These are phyloP conservation scores for Taiozyma onychis DNA, from an alignment of 1,139 yeast genomes.

Conservation along the genomic window DNA sequence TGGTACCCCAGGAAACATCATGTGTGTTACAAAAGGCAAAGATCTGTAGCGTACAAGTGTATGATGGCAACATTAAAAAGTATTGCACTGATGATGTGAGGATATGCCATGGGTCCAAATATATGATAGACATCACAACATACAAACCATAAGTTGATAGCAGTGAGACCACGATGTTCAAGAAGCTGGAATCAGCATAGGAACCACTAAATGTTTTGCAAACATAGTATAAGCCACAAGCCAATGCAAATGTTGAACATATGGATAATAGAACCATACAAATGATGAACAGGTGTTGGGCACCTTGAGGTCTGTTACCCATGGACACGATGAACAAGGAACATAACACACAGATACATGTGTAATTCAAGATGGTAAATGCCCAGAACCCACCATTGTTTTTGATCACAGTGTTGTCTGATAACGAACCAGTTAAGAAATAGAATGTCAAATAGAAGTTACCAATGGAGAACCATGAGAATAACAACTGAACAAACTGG, in stretches of 20 bases:
- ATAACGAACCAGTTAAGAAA: constrained; percentile 85
- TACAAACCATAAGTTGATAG: constrained; percentile 92
- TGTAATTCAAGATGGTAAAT: constrained; percentile 78
- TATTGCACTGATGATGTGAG: constrained; percentile 80
- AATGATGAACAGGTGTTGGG: constrained; percentile 63
- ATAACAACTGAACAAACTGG: constrained; percentile 68
- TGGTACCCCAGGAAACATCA: constrained; percentile 97
- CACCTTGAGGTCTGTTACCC: constrained; percentile 95
- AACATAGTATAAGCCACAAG: constrained; percentile 80
- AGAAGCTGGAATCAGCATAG: constrained; percentile 44
- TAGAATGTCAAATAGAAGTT: constrained; percentile 89
- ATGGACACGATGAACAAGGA: constrained; percentile 86
- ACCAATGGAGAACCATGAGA: constrained; percentile 86
- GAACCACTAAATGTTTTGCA: constrained; percentile 43
- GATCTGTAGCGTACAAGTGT: constrained; percentile 84
- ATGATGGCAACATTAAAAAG: constrained; percentile 84
- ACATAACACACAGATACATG: constrained; percentile 73
- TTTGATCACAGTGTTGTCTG: constrained; percentile 45
- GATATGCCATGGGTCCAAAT: constrained; percentile 94
- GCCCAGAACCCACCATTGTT: constrained; percentile 71
- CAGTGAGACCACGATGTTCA: constrained; percentile 78
- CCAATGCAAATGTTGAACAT: constrained; percentile 77
- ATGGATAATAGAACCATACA: constrained; percentile 68
- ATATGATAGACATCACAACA: constrained; percentile 68
- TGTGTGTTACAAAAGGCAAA: constrained; percentile 95